Conservation (phyloP, 805 yeast genomes). For the Danielia oregonensis region DNA sequence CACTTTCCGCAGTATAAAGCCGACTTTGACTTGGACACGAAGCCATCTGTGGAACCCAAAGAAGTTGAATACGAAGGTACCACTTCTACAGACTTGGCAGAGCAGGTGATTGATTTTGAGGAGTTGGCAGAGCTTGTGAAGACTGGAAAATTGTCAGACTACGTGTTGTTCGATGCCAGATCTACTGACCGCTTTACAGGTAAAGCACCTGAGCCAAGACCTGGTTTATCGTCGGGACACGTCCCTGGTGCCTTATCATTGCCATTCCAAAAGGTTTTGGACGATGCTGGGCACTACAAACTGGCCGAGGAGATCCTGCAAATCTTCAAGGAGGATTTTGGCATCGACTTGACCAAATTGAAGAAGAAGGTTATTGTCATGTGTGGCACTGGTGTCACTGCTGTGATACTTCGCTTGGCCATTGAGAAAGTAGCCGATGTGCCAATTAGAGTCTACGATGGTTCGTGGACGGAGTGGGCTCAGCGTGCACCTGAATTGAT, state of each 20-base stretch:
- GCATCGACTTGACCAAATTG: constrained; percentile 29
- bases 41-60: constrained; percentile 13
- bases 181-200: constrained; percentile 74
- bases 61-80: constrained; percentile 18
- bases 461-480: constrained; percentile 88
- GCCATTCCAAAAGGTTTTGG: constrained; percentile 67
- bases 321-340: constrained; percentile 39
- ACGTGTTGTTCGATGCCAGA: constrained; percentile 77
- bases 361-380: constrained; percentile 70
- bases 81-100: constrained; percentile 23
- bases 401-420: constrained; percentile 81
- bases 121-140: constrained; percentile 59
- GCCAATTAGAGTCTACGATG: constrained; percentile 56
- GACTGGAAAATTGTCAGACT: constrained; percentile 28
- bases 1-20: constrained; percentile 55
- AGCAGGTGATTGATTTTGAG: constrained; percentile 64
- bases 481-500: constrained; percentile 63
- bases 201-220: constrained; percentile 80
- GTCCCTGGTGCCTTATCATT: constrained; percentile 74
- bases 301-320: constrained; percentile 42
- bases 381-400: constrained; percentile 98
- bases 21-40: constrained; percentile 31
- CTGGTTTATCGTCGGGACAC: constrained; percentile 87
- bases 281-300: constrained; percentile 46
- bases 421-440: constrained; percentile 34